Conservation (phyloP, 495 filamentous ascomycete species). For the Trichoderma gamsii region DNA sequence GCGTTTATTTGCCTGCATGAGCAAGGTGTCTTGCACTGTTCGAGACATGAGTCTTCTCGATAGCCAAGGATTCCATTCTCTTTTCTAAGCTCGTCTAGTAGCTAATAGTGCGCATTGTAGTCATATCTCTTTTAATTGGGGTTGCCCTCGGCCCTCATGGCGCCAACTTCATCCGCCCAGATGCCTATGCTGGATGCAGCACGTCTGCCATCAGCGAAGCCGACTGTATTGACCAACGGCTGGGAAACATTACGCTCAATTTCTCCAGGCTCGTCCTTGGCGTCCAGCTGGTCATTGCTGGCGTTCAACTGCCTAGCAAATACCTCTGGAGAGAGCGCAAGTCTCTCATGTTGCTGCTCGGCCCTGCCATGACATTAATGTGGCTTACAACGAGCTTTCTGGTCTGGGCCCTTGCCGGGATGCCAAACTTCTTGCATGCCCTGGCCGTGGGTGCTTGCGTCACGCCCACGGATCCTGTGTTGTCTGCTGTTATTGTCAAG, state of each 20-base stretch:
- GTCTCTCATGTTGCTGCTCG: conserved; percentile 66
- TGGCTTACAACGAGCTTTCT: conserved; percentile 78
- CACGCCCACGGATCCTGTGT: conserved; percentile 85
- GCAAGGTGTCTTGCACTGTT: neutral
- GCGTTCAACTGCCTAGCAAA: conserved; percentile 83
- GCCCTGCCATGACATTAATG: conserved; percentile 83
- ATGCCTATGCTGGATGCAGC: conserved; percentile 55
- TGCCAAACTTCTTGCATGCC: conserved; percentile 67
- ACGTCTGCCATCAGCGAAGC: neutral
- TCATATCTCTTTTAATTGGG: conserved; percentile 78
- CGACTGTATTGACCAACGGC: conserved; percentile 39
- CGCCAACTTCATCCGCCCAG: conserved; percentile 67
- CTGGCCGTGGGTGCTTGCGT: conserved; percentile 77
- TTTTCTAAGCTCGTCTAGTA: conserved; percentile 3
- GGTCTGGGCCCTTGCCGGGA: conserved; percentile 71
- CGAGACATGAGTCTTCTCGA: neutral
- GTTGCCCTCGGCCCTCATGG: conserved; percentile 72
- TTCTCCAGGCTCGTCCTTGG: conserved; percentile 87
- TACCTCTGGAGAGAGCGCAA: conserved; percentile 80
- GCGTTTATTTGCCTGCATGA: neutral
- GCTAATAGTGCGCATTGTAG: conserved; percentile 33
- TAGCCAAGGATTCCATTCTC: neutral
- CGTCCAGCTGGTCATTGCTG: conserved; percentile 84
- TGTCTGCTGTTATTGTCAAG: conserved; percentile 88
- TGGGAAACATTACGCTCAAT: conserved; percentile 55